Evolutionary conservation across 176 grass and related monocot genomes (phyloP), one percentile per base, ranked within the genome.

Genomic region (Aegilops speltoides): DNA sequence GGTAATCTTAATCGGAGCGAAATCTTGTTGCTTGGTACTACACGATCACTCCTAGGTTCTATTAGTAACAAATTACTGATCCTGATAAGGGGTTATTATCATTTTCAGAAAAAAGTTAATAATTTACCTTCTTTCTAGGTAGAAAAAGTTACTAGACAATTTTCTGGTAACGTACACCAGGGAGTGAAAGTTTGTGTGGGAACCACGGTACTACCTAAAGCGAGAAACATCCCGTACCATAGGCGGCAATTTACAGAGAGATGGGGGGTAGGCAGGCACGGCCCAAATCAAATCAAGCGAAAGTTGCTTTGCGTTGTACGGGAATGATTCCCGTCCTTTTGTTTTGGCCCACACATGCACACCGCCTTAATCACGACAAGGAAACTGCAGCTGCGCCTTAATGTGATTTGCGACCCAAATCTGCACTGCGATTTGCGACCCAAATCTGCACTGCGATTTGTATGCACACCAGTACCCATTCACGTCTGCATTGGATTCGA

Each of bases 301-400:
- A 60, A 75, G 74, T 22, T 60, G 79, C 75, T 74, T 79, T 83
- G 84, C 7, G 19, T 72, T 19, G 66, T 60, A 86, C 65, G 84
- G 89, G 32, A 65, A 64, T 56, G 19, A 78, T 79, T 33, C 17
- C 22, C 10, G 19, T 84, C 19, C 24, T 76, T 83, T 87, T 67
- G 61, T 57, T 57, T 20, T 20, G 7, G 45, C 70, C 59, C 41
- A 26, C 79, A 83, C 33, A 20, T 56, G n/a, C 28, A 43, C 33
- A 8, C 59, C 0, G 8, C 79, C 17, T 19, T 25, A n/a, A 12
- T 19, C 2, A 23, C 46, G 17, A 52, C 63, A 23, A 63, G n/a
- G 38, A 62, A 32, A 4, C 64, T 46, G 22, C 54, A 57, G 65
- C 76, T 45, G 20, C 68, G 13, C 8, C 45, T 82, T 26, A 46